Conservation (phyloP, 2,329 filamentous ascomycete genomes). For the Zymoseptoria ardabiliae region DNA sequence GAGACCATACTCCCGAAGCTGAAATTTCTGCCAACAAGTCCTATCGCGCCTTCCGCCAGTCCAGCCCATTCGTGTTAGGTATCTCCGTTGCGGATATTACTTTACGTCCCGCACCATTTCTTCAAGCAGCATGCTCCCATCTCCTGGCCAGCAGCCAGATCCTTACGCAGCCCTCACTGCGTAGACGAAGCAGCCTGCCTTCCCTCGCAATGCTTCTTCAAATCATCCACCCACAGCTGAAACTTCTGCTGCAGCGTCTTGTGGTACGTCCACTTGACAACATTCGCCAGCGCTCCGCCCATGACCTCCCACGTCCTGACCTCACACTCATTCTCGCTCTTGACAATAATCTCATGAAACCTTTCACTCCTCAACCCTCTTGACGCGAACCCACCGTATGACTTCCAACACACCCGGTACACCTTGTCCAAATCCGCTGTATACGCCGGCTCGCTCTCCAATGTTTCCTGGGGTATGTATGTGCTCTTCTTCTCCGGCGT, state of each 20-base stretch:
- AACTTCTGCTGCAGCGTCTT: conserved; percentile 24
- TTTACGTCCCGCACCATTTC: conserved; percentile 28
- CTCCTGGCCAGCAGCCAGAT: conserved; percentile 6
- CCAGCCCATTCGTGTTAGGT: conserved; percentile 43
- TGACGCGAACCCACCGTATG: conserved; percentile 17
- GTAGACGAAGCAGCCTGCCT: background rate
- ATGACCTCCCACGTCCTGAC: conserved; percentile 25
- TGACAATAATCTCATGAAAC: conserved; percentile 25
- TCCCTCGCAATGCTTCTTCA: conserved; percentile 21
- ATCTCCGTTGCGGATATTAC: conserved; percentile 6
- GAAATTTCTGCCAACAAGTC: conserved; percentile 68
- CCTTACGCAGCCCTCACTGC: background rate
- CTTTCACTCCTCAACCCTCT: conserved; percentile 21
- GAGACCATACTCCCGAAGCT: conserved; percentile 73
- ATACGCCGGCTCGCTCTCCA: conserved; percentile 13
- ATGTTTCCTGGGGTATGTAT: conserved; percentile 14
- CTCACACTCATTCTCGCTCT: conserved; percentile 20
- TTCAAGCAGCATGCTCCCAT: conserved; percentile 28
- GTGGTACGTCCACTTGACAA: conserved; percentile 24
- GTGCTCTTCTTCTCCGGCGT: conserved; percentile 17
- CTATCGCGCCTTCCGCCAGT: conserved; percentile 54
- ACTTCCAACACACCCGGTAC: conserved; percentile 23
- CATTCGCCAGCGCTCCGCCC: conserved; percentile 21
- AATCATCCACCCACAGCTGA: conserved; percentile 20
- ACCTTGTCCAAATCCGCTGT: conserved; percentile 16